Conservation (phyloP, 129 eudicot genomes). For the Dittrichia graveolens region DNA sequence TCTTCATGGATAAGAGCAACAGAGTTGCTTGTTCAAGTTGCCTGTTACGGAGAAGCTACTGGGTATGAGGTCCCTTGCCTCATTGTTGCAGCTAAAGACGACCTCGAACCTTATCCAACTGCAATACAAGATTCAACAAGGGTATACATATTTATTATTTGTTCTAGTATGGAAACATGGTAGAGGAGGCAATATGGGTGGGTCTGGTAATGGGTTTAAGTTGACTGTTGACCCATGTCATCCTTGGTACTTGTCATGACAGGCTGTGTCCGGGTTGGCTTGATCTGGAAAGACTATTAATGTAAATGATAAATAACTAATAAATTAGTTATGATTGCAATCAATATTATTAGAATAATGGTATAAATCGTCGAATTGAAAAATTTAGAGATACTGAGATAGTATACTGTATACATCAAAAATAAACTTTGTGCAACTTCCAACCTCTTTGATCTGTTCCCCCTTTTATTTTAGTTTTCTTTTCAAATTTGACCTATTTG, state of each 20-base stretch:
- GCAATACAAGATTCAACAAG: constrained; percentile 92
- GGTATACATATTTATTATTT: constrained; percentile 45
- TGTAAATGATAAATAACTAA: too few species aligned
- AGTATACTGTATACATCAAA: neutral
- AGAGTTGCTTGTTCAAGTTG: constrained; percentile 87
- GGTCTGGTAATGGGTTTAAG: too few species aligned
- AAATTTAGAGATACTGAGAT: neutral
- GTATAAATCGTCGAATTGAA: neutral
- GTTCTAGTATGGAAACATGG: neutral
- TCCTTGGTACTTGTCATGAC: too few species aligned
- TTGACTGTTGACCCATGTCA: too few species aligned
- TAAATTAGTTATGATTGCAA: neutral
- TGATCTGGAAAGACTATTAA: too few species aligned
- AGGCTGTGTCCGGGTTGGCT: too few species aligned
- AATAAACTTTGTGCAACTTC: neutral
- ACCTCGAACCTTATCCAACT: constrained; percentile 72
- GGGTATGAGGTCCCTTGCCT: constrained; percentile 96
- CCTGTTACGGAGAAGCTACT: constrained; percentile 83
- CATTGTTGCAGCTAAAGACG: constrained; percentile 90
- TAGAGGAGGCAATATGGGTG: too few species aligned
- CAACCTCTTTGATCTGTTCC: neutral
- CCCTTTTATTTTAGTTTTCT: neutral
- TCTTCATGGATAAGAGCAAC: constrained; percentile 78
- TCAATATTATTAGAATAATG: neutral
- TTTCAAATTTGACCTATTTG: neutral